Evolutionary conservation across 371 early-diverging fungal genomes (phyloP), one percentile per base, ranked within the genome.

Genomic region (Mortierella sp.): DNA sequence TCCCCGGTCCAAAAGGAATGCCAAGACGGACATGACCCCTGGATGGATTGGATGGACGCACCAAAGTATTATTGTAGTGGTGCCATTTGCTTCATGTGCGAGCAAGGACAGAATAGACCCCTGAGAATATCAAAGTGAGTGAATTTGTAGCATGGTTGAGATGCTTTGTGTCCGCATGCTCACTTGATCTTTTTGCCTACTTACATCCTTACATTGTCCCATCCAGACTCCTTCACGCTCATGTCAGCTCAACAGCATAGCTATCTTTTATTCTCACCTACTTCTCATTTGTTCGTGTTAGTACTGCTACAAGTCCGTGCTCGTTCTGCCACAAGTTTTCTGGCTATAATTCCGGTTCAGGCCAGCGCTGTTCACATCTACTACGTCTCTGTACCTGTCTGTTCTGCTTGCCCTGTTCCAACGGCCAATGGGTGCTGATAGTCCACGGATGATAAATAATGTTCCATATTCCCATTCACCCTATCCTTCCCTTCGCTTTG

Each of bases 401-500:
- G 50, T 50, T n/a, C n/a, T n/a, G n/a, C n/a, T n/a, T 16, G 13
- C 31, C 34, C 61, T 5, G 19, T 61, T 61, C 34, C 37, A 61
- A 61, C 61, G 61, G 34, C 2, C 34, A 61, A 61, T 31, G 59
- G 16, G 59, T 61, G 19, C 37, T 61, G 14, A 1, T 50, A 14
- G 21, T 34, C 37, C 5, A 14, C 5, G 21, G 19, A 26, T 8
- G 61, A 61, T 34, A 13, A 19, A 34, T 28, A 6, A 11, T 71
- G 69, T 72, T 76, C 70, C 64, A 70, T 71, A 81, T 81, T 76
- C 74, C 77, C 28, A 71, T 80, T 40, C 75, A 72, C 46, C 48
- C 75, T 26, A 34, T 11, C 61, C 44, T 46, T n/a, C 44, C 69
- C 46, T 55, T 73, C 54, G 61, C 54, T 31, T 53, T 44, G 21